A percentile compares a stretch with the other conserved stretches of the same genome.
phyloP scores from a whole-genome alignment of 2,329 filamentous ascomycete genomes.

The Penicillium sclerotiorum region DNA sequence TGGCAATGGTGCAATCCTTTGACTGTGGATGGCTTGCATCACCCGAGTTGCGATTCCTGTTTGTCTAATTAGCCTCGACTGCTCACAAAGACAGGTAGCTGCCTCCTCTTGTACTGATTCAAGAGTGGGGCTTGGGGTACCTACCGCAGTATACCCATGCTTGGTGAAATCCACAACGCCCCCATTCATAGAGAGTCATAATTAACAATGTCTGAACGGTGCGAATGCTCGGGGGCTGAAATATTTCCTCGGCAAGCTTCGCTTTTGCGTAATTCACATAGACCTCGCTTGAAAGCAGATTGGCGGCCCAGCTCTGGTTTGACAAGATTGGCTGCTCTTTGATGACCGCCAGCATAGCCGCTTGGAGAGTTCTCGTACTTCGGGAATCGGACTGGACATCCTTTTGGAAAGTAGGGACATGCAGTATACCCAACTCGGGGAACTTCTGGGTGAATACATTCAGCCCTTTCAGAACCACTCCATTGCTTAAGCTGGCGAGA shows the following conservation, averaged over 20 bases:
- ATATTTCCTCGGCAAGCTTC: constrained; percentile 15
- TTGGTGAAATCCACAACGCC: constrained; percentile 45
- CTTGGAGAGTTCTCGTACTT: constrained; percentile 15
- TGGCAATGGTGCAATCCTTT: neutral
- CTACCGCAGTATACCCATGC: constrained; percentile 46
- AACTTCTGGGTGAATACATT: constrained; percentile 24
- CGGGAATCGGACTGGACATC: constrained; percentile 6
- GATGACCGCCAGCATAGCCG: constrained; percentile 8
- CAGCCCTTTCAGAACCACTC: constrained; percentile 14
- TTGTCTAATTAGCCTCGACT: neutral
- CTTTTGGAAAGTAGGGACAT: constrained; percentile 18
- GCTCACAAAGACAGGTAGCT: no score
- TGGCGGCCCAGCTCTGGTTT: neutral
- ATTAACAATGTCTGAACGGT: constrained; percentile 46
- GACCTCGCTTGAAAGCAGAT: constrained; percentile 9
- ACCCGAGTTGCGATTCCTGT: constrained; percentile 44
- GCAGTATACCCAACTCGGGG: constrained; percentile 23
- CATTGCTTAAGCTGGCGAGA: constrained; percentile 4
- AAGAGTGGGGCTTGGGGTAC: neutral
- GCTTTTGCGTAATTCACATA: constrained; percentile 18
- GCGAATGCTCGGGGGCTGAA: constrained; percentile 33
- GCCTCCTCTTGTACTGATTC: no score
- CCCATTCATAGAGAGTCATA: constrained; percentile 48
- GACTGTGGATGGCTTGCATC: constrained; percentile 32
- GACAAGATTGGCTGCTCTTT: constrained; percentile 9